phyloP scores from a whole-genome alignment of 2,329 filamentous ascomycete genomes.

The Cucurbitaria berberidis region DNA sequence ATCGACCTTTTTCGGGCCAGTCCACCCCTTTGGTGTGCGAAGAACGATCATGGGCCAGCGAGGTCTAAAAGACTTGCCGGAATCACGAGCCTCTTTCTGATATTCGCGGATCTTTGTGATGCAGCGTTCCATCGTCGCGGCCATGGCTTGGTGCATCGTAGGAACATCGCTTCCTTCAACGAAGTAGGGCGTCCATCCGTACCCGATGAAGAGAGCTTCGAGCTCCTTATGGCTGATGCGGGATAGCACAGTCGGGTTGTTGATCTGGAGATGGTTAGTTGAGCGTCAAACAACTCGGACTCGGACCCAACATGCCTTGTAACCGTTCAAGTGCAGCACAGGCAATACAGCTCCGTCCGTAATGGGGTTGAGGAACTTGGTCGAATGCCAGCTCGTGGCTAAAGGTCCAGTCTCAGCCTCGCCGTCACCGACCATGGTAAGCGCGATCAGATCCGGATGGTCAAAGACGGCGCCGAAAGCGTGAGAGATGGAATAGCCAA shows the following conservation, averaged over 20 bases:
- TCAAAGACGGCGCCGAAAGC: slow-evolving; percentile 80
- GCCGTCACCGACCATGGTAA: slow-evolving; percentile 81
- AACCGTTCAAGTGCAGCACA: slow-evolving; percentile 79
- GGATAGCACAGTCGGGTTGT: slow-evolving; percentile 65
- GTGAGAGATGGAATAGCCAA: slow-evolving; percentile 81
- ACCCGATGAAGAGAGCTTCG: slow-evolving; percentile 71
- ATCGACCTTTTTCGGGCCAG: slow-evolving; percentile 69
- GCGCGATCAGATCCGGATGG: slow-evolving; percentile 73
- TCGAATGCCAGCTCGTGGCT: slow-evolving; percentile 81
- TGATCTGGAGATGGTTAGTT: slow-evolving; percentile 32
- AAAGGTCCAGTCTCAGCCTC: slow-evolving; percentile 82
- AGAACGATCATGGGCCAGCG: slow-evolving; percentile 82
- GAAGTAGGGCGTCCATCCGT: slow-evolving; percentile 81
- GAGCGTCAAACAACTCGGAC: background rate
- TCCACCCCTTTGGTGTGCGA: slow-evolving; percentile 81
- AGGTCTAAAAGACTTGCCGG: slow-evolving; percentile 71
- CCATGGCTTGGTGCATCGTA: slow-evolving; percentile 83
- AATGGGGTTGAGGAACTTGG: slow-evolving; percentile 81
- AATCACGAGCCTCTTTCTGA: slow-evolving; percentile 74
- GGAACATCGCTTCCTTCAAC: slow-evolving; percentile 77
- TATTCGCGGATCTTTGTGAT: slow-evolving; percentile 71
- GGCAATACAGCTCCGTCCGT: slow-evolving; percentile 79
- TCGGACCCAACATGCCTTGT: slow-evolving; percentile 65
- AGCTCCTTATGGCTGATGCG: slow-evolving; percentile 77
- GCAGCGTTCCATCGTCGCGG: slow-evolving; percentile 74